These are phyloP conservation scores for Sclerotinia subarctica DNA, from an alignment of 2,329 filamentous ascomycete genomes.

Conservation along the genomic window DNA sequence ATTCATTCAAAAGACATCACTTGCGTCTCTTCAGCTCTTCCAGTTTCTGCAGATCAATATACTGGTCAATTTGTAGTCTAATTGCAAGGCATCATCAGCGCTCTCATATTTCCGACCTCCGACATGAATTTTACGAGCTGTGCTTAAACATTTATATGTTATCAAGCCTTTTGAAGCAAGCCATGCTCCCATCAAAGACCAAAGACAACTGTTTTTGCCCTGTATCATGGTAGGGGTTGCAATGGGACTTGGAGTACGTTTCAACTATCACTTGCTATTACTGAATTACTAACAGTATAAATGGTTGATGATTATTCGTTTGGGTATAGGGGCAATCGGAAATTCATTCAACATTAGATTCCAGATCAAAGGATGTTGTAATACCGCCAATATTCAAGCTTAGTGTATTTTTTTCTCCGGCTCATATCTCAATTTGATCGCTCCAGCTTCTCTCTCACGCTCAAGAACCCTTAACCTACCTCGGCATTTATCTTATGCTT, in stretches of 20 bases:
- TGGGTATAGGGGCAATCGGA: neutral
- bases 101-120: slow-evolving; percentile 4
- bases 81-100: neutral
- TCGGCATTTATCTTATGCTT: neutral
- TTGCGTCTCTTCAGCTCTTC: neutral
- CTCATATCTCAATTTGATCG: neutral
- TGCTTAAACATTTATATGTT: neutral
- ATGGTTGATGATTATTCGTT: neutral
- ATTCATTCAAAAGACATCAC: neutral
- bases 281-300: neutral
- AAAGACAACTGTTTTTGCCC: neutral
- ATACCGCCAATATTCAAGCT: neutral
- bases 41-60: neutral
- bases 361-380: neutral
- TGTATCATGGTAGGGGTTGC: neutral
- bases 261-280: neutral
- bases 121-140: neutral
- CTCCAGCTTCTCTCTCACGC: neutral
- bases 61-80: neutral
- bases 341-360: neutral
- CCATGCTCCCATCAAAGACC: neutral
- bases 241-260: neutral
- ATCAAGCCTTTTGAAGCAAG: neutral
- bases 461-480: too few relatives aligned
- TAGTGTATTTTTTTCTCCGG: neutral